These are phyloP conservation scores for Xenosphaeropsis pyriputrescens DNA, from an alignment of 2,329 filamentous ascomycete species.

Conservation along the genomic window DNA sequence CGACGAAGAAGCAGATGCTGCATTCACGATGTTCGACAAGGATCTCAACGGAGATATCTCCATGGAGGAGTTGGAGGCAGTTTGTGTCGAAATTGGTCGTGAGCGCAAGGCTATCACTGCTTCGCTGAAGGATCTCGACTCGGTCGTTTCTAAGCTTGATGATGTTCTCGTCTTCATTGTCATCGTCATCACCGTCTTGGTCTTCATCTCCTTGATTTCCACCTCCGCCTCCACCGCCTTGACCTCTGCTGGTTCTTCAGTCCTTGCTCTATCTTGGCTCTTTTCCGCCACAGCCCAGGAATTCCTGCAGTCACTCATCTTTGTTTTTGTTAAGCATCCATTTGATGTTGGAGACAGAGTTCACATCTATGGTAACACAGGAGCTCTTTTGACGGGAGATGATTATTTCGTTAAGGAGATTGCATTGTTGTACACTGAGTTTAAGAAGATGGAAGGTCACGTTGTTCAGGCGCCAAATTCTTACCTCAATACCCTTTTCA, in stretches of 20 bases:
- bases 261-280: slow-evolving; percentile 86
- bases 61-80: slow-evolving; percentile 84
- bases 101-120: slow-evolving; percentile 94
- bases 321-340: slow-evolving; percentile 93
- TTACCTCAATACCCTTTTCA: slow-evolving; percentile 82
- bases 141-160: slow-evolving; percentile 81
- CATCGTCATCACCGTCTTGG: slow-evolving; percentile 62
- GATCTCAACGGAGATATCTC: slow-evolving; percentile 95
- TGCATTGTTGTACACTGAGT: slow-evolving; percentile 83
- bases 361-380: slow-evolving; percentile 80
- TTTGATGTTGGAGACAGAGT: slow-evolving; percentile 94
- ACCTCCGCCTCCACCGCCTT: slow-evolving; percentile 80
- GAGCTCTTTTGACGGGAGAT: slow-evolving; percentile 62
- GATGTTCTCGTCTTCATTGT: slow-evolving; percentile 83
- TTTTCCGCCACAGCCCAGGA: slow-evolving; percentile 89
- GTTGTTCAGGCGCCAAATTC: slow-evolving; percentile 94
- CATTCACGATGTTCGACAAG: slow-evolving; percentile 88
- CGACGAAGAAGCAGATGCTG: slow-evolving; percentile 74
- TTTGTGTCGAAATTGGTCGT: slow-evolving; percentile 85
- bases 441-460: slow-evolving; percentile 97
- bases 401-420: slow-evolving; percentile 97
- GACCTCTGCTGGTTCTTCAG: slow-evolving; percentile 74
- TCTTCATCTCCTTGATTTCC: slow-evolving; percentile 82
- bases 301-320: slow-evolving; percentile 85
- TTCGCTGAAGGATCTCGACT: slow-evolving; percentile 87